Evolutionary conservation across 202 grass and related monocot genomes (phyloP), one percentile per base, ranked within the genome.

Genomic region (Bolboschoenoplectus hybrid): DNA sequence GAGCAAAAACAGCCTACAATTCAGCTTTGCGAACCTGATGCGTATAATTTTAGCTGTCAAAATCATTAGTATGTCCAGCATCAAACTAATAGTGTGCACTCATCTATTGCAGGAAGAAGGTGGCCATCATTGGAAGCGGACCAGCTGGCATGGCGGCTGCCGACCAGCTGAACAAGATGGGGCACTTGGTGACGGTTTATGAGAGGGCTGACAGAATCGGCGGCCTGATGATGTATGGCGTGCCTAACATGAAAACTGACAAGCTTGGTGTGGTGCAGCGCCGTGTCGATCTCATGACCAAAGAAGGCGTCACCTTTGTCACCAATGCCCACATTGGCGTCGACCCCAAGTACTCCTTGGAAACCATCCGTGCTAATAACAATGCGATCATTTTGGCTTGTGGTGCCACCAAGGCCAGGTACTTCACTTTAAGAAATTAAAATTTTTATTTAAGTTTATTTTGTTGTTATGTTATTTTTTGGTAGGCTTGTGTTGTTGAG

Each of bases 201-300:
- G 97, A 99, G 86, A 94, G 93, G 45, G 87, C 97, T n/a, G 97
- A 99, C 58, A 92, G 97, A 76, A 94, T 97, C 71, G 97, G 97
- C 53, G 97, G 93, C 67, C 83, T 99, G 63, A 99, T 99, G 97
- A 99, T 99, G 97, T 99, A 99, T 88, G 97, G 97, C 39, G 97
- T 99, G 46, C 97, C 97, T 84, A 99, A 99, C 93, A 99, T 99
- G 97, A 99, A 99, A 85, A 86, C 97, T 32, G 92, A 99, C 71
- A 99, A 99, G 89, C 70, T 92, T 32, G 89, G 56, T 10, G 80
- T 99, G 68, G 89, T 99, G 50, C 97, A 97, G 47, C 93, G 97
- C 40, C 97, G 97, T 84, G 97, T 97, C 66, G 90, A 99, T 85
- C 91, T 99, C 72, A 99, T 99, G 91, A 81, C 92, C 2, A 71